Percentiles rank a stretch among this genome's conserved stretches.
Conservation (phyloP, 2,329 filamentous ascomycete genomes). For the Davidsoniella virescens region DNA sequence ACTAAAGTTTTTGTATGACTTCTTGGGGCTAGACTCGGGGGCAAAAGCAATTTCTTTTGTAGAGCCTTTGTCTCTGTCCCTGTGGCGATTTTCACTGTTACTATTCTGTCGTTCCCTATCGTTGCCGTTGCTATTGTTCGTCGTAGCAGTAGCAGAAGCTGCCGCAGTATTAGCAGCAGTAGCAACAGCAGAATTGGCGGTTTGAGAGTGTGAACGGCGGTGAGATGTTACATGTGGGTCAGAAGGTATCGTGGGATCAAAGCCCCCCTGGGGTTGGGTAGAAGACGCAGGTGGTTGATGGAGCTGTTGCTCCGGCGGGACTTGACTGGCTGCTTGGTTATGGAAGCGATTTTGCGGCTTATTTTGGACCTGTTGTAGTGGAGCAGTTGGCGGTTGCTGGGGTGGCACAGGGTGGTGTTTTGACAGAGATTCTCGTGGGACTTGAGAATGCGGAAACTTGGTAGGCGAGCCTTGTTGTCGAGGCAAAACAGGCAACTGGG, state of each 20-base stretch:
- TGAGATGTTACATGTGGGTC: background rate
- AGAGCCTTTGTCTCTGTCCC: too few relatives aligned
- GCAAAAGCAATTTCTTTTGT: too few relatives aligned
- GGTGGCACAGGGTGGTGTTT: conserved; percentile 6
- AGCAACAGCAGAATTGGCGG: background rate
- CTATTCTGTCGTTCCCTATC: too few relatives aligned
- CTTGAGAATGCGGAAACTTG: conserved; percentile 2
- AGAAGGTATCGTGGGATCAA: background rate
- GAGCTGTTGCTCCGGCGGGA: background rate
- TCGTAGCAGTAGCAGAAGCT: too few relatives aligned
- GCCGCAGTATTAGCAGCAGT: too few relatives aligned
- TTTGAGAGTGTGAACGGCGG: conserved; percentile 3
- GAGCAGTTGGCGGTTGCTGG: conserved; percentile 6
- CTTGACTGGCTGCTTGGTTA: background rate
- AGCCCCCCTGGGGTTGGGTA: background rate
- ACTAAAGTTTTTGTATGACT: too few relatives aligned
- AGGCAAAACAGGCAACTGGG: conserved; percentile 6
- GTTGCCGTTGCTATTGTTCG: too few relatives aligned
- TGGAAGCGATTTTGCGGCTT: conserved; percentile 5
- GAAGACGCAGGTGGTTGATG: background rate
- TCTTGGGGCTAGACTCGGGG: too few relatives aligned
- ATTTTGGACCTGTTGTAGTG: conserved; percentile 9
- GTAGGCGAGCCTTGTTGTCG: conserved; percentile 21
- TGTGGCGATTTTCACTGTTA: too few relatives aligned
- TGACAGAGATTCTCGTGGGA: conserved; percentile 4